Evolutionary conservation across 1,284 basidiomycete species (phyloP).

Genomic region (Cutaneotrichosporon sp.): DNA sequence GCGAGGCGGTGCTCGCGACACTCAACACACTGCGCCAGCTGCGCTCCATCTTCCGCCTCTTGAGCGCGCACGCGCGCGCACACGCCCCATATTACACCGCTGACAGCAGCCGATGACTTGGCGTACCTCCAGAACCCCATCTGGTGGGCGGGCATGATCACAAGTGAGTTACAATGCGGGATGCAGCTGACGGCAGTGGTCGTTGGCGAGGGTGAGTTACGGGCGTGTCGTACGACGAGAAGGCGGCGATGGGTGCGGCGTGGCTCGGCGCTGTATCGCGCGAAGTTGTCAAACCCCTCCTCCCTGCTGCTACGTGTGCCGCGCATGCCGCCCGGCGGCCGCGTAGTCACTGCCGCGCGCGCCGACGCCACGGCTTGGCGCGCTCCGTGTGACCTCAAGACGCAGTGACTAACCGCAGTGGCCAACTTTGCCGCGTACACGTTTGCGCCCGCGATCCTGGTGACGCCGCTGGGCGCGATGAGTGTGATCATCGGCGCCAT

Average conservation of each 20-base stretch:
- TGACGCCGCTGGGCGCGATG: slow-evolving; percentile 90
- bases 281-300: too few relatives aligned
- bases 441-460: slow-evolving; percentile 94
- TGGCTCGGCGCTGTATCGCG: too few relatives aligned
- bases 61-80: not conserved
- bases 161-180: slow-evolving; percentile 58
- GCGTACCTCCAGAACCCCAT: slow-evolving; percentile 87
- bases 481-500: slow-evolving; percentile 96
- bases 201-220: slow-evolving; percentile 68
- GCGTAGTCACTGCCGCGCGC: too few relatives aligned
- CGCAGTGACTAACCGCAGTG: slow-evolving; percentile 53
- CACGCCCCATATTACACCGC: not conserved
- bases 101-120: slow-evolving; percentile 64
- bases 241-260: not conserved
- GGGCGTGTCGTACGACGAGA: not conserved
- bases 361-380: too few relatives aligned
- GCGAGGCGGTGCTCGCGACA: too few relatives aligned
- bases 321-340: too few relatives aligned
- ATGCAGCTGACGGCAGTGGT: slow-evolving; percentile 58
- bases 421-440: slow-evolving; percentile 99
- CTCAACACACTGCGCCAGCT: too few relatives aligned
- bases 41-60: too few relatives aligned
- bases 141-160: slow-evolving; percentile 97
- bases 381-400: too few relatives aligned
- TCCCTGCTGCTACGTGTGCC: too few relatives aligned